These are phyloP conservation scores for Aaosphaeria pasadenensis DNA, from an alignment of 2,329 filamentous ascomycete species.

Conservation along the genomic window DNA sequence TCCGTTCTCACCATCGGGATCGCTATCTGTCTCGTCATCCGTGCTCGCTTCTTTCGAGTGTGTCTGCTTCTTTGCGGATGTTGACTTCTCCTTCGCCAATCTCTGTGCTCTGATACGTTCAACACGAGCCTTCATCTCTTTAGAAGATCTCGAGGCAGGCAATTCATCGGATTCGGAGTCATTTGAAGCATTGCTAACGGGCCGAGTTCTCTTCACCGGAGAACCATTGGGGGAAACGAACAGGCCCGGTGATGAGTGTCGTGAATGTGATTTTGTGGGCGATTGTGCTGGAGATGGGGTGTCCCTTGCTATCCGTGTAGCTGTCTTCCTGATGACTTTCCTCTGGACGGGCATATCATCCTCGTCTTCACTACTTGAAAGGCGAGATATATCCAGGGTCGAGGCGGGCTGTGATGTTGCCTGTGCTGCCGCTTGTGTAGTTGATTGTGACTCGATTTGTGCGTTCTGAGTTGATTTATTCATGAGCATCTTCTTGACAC, in stretches of 20 bases:
- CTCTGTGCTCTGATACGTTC: slow-evolving; percentile 71
- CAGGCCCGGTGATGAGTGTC: slow-evolving; percentile 49
- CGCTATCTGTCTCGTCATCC: slow-evolving; percentile 39
- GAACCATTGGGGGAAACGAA: slow-evolving; percentile 54
- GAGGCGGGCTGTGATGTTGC: not conserved
- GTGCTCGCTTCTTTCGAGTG: slow-evolving; percentile 7
- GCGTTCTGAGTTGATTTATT: slow-evolving; percentile 15
- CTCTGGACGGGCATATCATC: slow-evolving; percentile 25
- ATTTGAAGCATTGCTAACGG: slow-evolving; percentile 10
- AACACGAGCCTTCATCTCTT: slow-evolving; percentile 69
- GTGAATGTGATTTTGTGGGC: slow-evolving; percentile 20
- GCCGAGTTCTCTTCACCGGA: slow-evolving; percentile 31
- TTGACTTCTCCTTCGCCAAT: slow-evolving; percentile 59
- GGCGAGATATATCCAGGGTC: not conserved
- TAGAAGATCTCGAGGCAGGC: slow-evolving; percentile 44
- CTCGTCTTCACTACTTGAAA: slow-evolving; percentile 24
- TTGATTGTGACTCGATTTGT: slow-evolving; percentile 5
- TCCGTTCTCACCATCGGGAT: slow-evolving; percentile 55
- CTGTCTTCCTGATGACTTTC: not conserved
- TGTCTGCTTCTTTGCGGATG: slow-evolving; percentile 41
- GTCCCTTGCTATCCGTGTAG: slow-evolving; percentile 1
- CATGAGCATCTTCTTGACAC: slow-evolving; percentile 46
- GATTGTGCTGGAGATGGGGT: slow-evolving; percentile 9
- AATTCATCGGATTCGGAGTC: slow-evolving; percentile 33
- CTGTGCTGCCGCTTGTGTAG: slow-evolving; percentile 2